These are phyloP conservation scores for Plectosphaerella plurivora DNA, from an alignment of 2,329 filamentous ascomycete genomes.

Conservation along the genomic window DNA sequence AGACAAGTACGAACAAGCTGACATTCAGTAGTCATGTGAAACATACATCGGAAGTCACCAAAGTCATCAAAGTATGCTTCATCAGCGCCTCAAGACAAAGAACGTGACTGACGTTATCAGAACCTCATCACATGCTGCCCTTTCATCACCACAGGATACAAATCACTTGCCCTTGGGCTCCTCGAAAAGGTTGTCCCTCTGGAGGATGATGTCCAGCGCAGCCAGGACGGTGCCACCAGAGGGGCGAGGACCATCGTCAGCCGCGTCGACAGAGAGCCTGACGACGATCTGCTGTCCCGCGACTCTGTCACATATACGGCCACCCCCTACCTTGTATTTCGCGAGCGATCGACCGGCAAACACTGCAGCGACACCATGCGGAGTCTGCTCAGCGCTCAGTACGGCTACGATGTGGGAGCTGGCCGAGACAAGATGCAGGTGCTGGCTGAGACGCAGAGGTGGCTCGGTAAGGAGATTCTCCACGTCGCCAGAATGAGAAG, in stretches of 20 bases:
- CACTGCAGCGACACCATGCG: background rate
- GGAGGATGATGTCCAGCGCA: background rate
- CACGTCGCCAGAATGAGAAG: background rate
- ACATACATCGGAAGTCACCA: background rate
- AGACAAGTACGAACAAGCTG: background rate
- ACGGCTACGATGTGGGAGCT: background rate
- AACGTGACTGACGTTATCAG: background rate
- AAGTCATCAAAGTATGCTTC: background rate
- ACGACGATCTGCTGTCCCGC: background rate
- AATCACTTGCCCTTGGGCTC: background rate
- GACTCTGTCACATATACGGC: background rate
- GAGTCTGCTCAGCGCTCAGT: background rate
- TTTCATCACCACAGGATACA: background rate
- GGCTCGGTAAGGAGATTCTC: slow-evolving; percentile 1
- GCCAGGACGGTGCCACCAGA: background rate
- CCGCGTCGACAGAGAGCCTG: background rate
- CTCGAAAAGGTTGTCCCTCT: background rate
- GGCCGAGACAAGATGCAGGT: background rate
- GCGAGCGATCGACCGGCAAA: background rate
- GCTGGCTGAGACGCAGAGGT: background rate
- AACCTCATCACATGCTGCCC: background rate
- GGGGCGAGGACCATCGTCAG: background rate
- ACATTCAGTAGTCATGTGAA: background rate
- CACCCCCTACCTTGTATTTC: background rate
- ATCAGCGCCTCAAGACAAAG: background rate